Percentiles rank a stretch among this genome's conserved stretches.
Evolutionary conservation across 2,329 filamentous ascomycete species (phyloP).

Genomic region (Metarhizium guizhouense): DNA sequence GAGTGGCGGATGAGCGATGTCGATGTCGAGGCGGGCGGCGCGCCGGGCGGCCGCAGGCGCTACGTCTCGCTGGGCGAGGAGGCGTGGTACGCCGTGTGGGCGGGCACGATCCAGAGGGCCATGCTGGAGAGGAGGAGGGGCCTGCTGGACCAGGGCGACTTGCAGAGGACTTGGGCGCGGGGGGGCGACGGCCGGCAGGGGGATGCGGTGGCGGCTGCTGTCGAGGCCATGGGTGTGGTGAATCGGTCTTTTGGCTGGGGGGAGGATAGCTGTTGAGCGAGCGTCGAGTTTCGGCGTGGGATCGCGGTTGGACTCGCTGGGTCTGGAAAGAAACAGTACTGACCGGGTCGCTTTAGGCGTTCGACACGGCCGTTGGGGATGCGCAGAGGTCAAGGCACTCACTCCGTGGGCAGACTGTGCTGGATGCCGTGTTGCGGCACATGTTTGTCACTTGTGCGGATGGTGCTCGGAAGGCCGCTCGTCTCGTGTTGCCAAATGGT

Average conservation of each 20-base stretch:
- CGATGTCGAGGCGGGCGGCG: too few species aligned
- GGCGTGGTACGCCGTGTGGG: slow-evolving; percentile 57
- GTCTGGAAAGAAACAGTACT: too few species aligned
- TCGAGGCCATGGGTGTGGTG: slow-evolving; percentile 41
- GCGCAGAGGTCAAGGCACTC: too few species aligned
- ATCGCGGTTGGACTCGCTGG: too few species aligned
- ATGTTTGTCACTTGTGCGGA: too few species aligned
- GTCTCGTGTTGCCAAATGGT: too few species aligned
- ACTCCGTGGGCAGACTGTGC: too few species aligned
- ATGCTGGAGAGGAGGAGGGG: slow-evolving; percentile 49
- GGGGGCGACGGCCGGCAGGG: slow-evolving; percentile 28
- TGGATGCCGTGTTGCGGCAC: too few species aligned
- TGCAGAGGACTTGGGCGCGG: slow-evolving; percentile 27
- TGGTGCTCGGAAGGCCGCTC: too few species aligned
- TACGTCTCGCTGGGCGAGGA: slow-evolving; percentile 48
- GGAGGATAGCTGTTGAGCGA: slow-evolving; percentile 12
- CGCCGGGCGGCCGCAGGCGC: slow-evolving; percentile 24
- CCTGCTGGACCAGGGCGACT: slow-evolving; percentile 47
- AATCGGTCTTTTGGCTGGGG: slow-evolving; percentile 49
- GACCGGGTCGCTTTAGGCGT: too few species aligned
- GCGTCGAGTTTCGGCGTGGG: too few species aligned
- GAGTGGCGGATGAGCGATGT: slow-evolving; percentile 40
- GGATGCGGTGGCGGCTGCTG: slow-evolving; percentile 36
- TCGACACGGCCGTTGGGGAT: too few species aligned
- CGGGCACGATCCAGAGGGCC: slow-evolving; percentile 47